Percentiles rank a stretch among this genome's conserved stretches.
phyloP scores from a whole-genome alignment of 495 filamentous ascomycete species.

The Penicillium riverlandense region DNA sequence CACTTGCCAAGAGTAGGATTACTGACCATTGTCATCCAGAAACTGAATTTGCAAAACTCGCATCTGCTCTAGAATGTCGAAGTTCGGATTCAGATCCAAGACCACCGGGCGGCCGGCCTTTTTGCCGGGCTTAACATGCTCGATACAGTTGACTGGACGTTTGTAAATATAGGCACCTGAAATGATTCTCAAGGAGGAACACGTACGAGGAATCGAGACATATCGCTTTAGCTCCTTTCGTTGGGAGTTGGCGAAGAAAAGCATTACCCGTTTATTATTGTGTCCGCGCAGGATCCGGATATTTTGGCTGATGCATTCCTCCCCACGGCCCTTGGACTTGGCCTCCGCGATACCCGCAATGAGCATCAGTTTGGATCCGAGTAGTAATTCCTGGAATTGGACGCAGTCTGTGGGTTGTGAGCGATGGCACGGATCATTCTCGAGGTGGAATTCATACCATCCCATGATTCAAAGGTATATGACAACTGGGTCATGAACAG shows the following conservation, averaged over 20 bases:
- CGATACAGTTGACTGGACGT: conserved; percentile 33
- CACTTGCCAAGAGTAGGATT: not conserved
- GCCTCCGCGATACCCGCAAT: conserved; percentile 39
- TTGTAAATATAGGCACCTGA: not conserved
- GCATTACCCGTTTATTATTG: conserved; percentile 30
- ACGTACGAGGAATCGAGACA: conserved; percentile 37
- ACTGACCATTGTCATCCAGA: conserved; percentile 37
- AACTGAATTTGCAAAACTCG: conserved; percentile 34
- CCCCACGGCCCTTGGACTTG: conserved; percentile 40
- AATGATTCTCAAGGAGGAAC: too few species aligned
- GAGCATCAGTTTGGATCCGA: conserved; percentile 34
- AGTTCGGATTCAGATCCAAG: conserved; percentile 35
- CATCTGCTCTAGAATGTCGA: conserved; percentile 37
- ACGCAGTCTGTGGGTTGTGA: conserved; percentile 25
- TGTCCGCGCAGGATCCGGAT: conserved; percentile 32
- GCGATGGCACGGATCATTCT: not conserved
- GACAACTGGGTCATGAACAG: conserved; percentile 37
- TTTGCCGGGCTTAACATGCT: conserved; percentile 30
- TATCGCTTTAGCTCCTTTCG: conserved; percentile 35
- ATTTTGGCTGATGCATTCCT: conserved; percentile 45
- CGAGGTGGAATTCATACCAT: conserved; percentile 17
- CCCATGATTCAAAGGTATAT: conserved; percentile 40
- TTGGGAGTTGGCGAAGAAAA: conserved; percentile 42
- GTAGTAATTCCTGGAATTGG: conserved; percentile 37
- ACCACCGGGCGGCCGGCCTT: conserved; percentile 33